A percentile compares a stretch with the other conserved stretches of the same genome.
Evolutionary conservation across 2,329 filamentous ascomycete genomes (phyloP).

Genomic region (Alternaria sp.): DNA sequence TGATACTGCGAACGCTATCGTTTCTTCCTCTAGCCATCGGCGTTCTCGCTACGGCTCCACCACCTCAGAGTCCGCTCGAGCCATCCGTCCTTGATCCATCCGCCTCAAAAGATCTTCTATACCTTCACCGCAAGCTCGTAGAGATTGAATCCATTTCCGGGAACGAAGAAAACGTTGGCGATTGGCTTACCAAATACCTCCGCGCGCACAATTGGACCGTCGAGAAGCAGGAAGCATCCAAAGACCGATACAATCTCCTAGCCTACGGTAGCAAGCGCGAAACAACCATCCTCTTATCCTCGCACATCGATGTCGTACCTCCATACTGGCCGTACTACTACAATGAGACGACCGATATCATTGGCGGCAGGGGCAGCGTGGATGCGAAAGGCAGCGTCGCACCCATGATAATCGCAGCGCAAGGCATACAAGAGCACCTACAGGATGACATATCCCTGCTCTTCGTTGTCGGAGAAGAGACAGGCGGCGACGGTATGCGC

Average conservation of each 20-base stretch:
- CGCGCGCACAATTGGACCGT: conserved; percentile 66
- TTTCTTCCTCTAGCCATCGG: conserved; percentile 19
- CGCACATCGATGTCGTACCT: conserved; percentile 78
- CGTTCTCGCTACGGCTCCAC: conserved; percentile 8
- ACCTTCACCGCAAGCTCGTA: conserved; percentile 77
- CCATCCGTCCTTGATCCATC: conserved; percentile 24
- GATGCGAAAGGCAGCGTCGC: conserved; percentile 68
- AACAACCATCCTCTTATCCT: conserved; percentile 71
- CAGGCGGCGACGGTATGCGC: conserved; percentile 79
- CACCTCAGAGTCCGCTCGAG: conserved; percentile 7
- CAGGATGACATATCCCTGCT: conserved; percentile 59
- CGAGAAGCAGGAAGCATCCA: conserved; percentile 61
- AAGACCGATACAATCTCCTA: conserved; percentile 74
- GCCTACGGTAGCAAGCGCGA: conserved; percentile 65
- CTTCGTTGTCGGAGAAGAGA: conserved; percentile 83
- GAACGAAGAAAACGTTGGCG: conserved; percentile 71
- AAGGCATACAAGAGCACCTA: conserved; percentile 55
- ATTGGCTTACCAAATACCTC: conserved; percentile 73
- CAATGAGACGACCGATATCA: conserved; percentile 57
- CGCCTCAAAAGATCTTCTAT: conserved; percentile 62
- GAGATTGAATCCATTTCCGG: conserved; percentile 74
- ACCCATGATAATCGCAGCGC: conserved; percentile 73
- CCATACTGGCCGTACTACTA: conserved; percentile 73
- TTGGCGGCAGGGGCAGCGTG: conserved; percentile 76
- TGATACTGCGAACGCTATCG: conserved; percentile 24